Conservation (phyloP, 257 asterid genomes). For the Lantana camara region DNA sequence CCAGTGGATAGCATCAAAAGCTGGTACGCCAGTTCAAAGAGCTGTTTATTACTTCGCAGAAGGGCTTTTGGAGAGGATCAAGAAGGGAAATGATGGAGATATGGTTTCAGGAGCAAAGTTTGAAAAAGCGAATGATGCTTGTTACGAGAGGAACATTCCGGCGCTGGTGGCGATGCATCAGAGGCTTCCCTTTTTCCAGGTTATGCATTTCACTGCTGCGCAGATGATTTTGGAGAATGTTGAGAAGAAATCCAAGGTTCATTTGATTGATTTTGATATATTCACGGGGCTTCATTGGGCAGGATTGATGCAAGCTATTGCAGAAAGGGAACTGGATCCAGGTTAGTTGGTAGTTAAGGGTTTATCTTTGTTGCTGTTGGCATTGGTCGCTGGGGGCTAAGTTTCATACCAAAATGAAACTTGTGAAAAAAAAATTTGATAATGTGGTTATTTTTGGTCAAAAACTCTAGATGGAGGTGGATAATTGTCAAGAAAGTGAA, state of each 20-base stretch:
- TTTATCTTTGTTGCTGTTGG: too few relatives aligned
- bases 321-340: conserved; percentile 9
- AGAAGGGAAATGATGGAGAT: conserved; percentile 28
- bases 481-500: too few relatives aligned
- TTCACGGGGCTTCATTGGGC: conserved; percentile 39
- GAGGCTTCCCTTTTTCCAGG: conserved; percentile 36
- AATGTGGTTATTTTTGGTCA: too few relatives aligned
- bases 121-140: background rate
- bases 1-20: conserved; percentile 26
- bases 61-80: conserved; percentile 42
- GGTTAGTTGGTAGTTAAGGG: background rate
- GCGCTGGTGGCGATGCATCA: conserved; percentile 26
- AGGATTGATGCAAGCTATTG: conserved; percentile 42
- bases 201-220: conserved; percentile 33
- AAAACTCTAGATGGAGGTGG: too few relatives aligned
- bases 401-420: too few relatives aligned
- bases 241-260: conserved; percentile 30
- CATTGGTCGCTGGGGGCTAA: too few relatives aligned
- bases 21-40: conserved; percentile 45
- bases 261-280: conserved; percentile 36
- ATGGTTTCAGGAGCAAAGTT: background rate
- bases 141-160: background rate
- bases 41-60: conserved; percentile 40
- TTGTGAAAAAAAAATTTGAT: too few relatives aligned
- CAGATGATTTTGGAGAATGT: conserved; percentile 39